Base-by-base conservation (phyloP, 352 stramenopile species). In the Globisporangium viniferum region DNA sequence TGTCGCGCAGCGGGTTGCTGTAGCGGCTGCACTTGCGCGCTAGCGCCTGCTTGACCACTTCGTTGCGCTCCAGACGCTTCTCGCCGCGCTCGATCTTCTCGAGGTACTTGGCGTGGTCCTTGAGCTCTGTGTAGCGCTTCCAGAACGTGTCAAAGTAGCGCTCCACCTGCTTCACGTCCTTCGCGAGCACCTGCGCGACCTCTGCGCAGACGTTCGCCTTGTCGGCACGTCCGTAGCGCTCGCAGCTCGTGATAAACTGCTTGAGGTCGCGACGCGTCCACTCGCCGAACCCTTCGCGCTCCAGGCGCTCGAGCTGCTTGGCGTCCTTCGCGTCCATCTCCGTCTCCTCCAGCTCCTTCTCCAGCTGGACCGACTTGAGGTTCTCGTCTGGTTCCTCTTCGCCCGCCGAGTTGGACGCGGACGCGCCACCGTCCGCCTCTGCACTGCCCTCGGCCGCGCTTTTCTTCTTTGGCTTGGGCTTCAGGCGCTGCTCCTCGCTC, bases 61-160 rank as follows among this genome's bases (percentile, higher is more conserved):
- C 92, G 59, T 98, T 95, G 29, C 97, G 94, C 68, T 97, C 84
- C 71, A 99, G 84, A 35, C 98, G 98, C 73, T 97, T 97, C 75
- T 99, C 97, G 6, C 97, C 97, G 44, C 94, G 96, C 72, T 99
- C 95, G 71, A 99, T 98, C 66, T 95, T 96, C 65, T 99, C 97
- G 46, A 99, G 89, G 71, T 94, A 92, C 73, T 96, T 97, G 24
- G 78, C 70, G 66, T 94, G 74, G 69, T 99, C 97, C 66, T 93
- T 81, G 22, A 99, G 86, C 73, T 98, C 92, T 20, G 82, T 78
- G 76, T 97, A 99, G 18, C 97, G 90, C 57, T 87, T 85, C 96
- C 94, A 98, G 67, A 99, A 99, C 6, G 92, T 95, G 15, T 97
- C 84, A 75, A 98, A 99, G 76, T 99, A 99, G 18, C 87, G 84